These are phyloP conservation scores for Hyaloscypha variabilis DNA, from an alignment of 495 filamentous ascomycete species.

Conservation along the genomic window DNA sequence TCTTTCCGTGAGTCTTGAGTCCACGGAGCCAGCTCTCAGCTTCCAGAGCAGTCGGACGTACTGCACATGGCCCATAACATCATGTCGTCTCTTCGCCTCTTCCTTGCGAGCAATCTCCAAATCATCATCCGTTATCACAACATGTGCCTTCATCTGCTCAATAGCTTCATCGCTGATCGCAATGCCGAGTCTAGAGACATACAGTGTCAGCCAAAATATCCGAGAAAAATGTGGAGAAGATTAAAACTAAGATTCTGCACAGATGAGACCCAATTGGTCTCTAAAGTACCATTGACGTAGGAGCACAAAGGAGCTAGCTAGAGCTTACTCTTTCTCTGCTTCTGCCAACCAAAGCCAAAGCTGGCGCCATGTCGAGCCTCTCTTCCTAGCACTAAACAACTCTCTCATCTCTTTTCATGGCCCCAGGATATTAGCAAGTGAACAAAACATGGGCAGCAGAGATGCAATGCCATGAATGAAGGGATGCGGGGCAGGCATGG, in stretches of 20 bases:
- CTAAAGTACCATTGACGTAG: not conserved
- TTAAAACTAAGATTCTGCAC: no score
- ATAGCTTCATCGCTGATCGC: constrained; percentile 71
- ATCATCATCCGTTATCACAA: constrained; percentile 75
- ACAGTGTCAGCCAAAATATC: not conserved
- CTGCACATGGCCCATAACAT: constrained; percentile 53
- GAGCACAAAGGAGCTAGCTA: not conserved
- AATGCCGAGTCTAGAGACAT: constrained; percentile 44
- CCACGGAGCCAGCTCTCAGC: not conserved
- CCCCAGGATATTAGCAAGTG: no score
- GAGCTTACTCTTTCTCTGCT: constrained; percentile 62
- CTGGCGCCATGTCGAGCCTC: constrained; percentile 76
- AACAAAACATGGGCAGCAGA: no score
- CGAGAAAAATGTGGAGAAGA: not conserved
- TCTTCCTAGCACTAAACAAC: constrained; percentile 71
- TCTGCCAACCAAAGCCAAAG: constrained; percentile 88
- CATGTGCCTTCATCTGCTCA: constrained; percentile 71
- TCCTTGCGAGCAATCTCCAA: constrained; percentile 73
- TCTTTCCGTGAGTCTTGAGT: no score
- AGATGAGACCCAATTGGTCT: not conserved
- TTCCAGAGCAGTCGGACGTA: not conserved
- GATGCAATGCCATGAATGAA: no score
- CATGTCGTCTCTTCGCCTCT: constrained; percentile 47
- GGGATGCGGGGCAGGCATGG: not conserved
- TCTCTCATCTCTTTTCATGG: constrained; percentile 49